phyloP scores from a whole-genome alignment of 2,329 filamentous ascomycete species.

The Colletotrichum spaethianum region DNA sequence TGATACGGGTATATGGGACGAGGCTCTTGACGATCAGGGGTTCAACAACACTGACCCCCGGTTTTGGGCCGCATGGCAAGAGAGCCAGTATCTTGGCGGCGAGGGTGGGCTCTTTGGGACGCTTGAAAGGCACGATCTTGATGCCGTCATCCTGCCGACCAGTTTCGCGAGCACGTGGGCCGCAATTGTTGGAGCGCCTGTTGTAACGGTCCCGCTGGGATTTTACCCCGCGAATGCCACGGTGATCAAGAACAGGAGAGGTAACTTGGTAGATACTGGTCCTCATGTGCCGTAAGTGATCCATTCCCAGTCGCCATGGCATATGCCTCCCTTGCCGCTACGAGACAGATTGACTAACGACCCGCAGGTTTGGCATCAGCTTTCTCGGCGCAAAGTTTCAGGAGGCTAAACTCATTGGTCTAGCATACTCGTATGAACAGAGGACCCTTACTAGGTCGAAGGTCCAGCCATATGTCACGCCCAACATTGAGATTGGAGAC shows the following conservation, averaged over 20 bases:
- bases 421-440: conserved; percentile 80
- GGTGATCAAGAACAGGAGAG: conserved; percentile 35
- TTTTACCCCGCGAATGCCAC: conserved; percentile 48
- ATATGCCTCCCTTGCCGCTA: not conserved
- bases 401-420: conserved; percentile 72
- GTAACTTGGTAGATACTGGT: conserved; percentile 39
- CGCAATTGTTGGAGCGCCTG: conserved; percentile 55
- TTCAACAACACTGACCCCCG: conserved; percentile 69
- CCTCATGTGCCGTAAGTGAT: conserved; percentile 43
- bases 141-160: conserved; percentile 74
- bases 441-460: conserved; percentile 54
- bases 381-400: conserved; percentile 73
- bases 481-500: conserved; percentile 51
- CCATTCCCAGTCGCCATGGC: not conserved
- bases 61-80: conserved; percentile 71
- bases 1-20: conserved; percentile 72
- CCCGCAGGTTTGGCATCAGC: conserved; percentile 67
- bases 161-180: conserved; percentile 43
- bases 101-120: conserved; percentile 73
- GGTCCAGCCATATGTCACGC: conserved; percentile 48
- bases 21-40: conserved; percentile 60
- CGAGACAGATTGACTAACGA: not conserved
- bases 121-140: conserved; percentile 66
- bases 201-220: conserved; percentile 74
- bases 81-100: conserved; percentile 68